Conservation (phyloP, 1,284 basidiomycete genomes). For the Cronartium quercuum region DNA sequence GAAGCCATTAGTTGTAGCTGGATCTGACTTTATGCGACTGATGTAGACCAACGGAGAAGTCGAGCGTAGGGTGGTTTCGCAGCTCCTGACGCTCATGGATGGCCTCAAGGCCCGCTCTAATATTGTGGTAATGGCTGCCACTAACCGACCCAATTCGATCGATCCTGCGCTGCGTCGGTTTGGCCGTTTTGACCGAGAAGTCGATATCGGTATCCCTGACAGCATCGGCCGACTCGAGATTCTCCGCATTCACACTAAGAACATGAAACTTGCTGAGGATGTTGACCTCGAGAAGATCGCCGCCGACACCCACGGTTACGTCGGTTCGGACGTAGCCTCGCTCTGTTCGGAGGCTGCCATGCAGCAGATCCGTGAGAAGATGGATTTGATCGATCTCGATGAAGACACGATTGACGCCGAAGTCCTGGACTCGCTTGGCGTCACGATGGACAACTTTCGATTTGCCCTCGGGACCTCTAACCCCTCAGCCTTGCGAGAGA, state of each 20-base stretch:
- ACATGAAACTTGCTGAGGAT: conserved; percentile 98
- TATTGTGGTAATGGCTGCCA: conserved; percentile 98
- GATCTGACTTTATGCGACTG: conserved; percentile 1
- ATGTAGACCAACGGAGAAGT: conserved; percentile 92
- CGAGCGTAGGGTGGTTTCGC: conserved; percentile 96
- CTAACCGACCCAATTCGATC: conserved; percentile 97
- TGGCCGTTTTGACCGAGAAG: conserved; percentile 97
- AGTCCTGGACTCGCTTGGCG: conserved; percentile 87
- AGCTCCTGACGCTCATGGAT: conserved; percentile 97
- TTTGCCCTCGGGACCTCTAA: conserved; percentile 89
- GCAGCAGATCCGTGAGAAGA: conserved; percentile 98
- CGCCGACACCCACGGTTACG: conserved; percentile 97
- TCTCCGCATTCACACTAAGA: conserved; percentile 98
- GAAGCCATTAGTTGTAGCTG: conserved; percentile 41
- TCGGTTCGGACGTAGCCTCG: conserved; percentile 93
- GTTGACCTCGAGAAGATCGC: conserved; percentile 99
- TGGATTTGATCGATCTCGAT: conserved; percentile 77
- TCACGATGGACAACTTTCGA: conserved; percentile 98
- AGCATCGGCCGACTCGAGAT: conserved; percentile 97
- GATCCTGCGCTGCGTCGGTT: conserved; percentile 96
- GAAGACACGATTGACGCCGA: conserved; percentile 91
- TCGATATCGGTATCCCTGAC: conserved; percentile 98
- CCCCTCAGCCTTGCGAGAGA: conserved; percentile 93
- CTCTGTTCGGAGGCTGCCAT: conserved; percentile 95
- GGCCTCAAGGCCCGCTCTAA: conserved; percentile 97